phyloP scores from a whole-genome alignment of 2,329 filamentous ascomycete genomes.

The Fusarium sp. region DNA sequence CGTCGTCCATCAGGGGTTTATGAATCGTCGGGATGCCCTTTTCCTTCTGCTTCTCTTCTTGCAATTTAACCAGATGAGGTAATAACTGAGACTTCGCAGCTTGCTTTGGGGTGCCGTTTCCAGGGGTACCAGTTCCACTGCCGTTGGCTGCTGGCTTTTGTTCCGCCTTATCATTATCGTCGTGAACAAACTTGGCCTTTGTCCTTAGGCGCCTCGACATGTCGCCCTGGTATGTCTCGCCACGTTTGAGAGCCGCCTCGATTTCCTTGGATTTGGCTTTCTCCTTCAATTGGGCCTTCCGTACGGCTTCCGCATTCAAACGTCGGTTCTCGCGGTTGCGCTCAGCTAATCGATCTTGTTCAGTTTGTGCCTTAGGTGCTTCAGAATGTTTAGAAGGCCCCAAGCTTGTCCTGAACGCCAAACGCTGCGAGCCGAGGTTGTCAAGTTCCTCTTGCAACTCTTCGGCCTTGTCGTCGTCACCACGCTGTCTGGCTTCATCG shows the following conservation, averaged over 20 bases:
- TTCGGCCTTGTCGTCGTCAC: constrained; percentile 67
- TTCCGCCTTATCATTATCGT: constrained; percentile 64
- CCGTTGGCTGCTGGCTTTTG: constrained; percentile 61
- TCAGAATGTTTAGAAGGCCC: constrained; percentile 64
- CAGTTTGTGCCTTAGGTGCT: constrained; percentile 62
- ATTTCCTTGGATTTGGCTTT: constrained; percentile 70
- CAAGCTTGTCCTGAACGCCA: constrained; percentile 77
- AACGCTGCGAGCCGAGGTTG: constrained; percentile 72
- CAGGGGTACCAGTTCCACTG: constrained; percentile 63
- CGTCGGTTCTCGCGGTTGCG: constrained; percentile 87
- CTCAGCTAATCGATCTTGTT: constrained; percentile 85
- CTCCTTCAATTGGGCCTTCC: constrained; percentile 88
- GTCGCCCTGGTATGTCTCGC: constrained; percentile 70
- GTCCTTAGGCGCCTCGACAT: constrained; percentile 72
- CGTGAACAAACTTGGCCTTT: constrained; percentile 74
- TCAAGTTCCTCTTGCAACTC: constrained; percentile 71
- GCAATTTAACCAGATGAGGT: constrained; percentile 65
- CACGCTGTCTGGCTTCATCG: constrained; percentile 71
- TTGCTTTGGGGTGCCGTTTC: constrained; percentile 63
- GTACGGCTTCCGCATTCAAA: constrained; percentile 88
- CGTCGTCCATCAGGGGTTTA: constrained; percentile 86
- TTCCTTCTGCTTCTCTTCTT: constrained; percentile 64
- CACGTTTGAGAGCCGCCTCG: constrained; percentile 70
- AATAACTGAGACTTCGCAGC: constrained; percentile 57
- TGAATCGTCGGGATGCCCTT: constrained; percentile 76